These are phyloP conservation scores for Adansonia madagascariensis DNA, from an alignment of 441 rosid species.

Conservation along the genomic window DNA sequence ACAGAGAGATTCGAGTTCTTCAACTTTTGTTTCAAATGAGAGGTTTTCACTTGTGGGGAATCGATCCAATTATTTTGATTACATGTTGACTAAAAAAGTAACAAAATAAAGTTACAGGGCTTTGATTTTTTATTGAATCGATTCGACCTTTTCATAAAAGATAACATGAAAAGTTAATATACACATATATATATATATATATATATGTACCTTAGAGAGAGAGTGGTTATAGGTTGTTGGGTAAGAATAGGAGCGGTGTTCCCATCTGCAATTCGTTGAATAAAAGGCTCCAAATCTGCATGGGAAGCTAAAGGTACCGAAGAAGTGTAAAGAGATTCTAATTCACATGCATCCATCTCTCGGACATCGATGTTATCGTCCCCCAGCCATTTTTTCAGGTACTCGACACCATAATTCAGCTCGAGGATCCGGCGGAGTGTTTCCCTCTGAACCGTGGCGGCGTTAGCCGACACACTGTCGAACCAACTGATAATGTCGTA, in stretches of 20 bases:
- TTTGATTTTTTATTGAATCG: too few species aligned
- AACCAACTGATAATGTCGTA: constrained; percentile 68
- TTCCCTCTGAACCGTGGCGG: constrained; percentile 58
- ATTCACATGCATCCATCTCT: constrained; percentile 53
- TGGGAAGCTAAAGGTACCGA: constrained; percentile 79
- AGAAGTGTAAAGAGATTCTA: constrained; percentile 67
- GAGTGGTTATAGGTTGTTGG: constrained; percentile 61
- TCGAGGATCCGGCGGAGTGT: constrained; percentile 73
- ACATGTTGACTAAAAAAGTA: too few species aligned
- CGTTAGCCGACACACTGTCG: constrained; percentile 54
- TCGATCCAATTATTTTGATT: not conserved
- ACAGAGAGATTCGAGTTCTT: not conserved
- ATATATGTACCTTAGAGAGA: constrained; percentile 64
- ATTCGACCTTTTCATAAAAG: too few species aligned
- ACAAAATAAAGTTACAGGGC: too few species aligned
- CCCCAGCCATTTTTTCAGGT: constrained; percentile 60
- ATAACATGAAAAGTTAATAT: too few species aligned
- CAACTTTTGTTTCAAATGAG: not conserved
- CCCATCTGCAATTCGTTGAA: constrained; percentile 82
- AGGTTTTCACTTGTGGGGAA: not conserved
- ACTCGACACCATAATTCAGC: constrained; percentile 61
- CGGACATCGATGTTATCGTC: constrained; percentile 38
- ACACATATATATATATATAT: too few species aligned
- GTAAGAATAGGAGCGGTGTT: constrained; percentile 73
- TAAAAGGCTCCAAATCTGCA: constrained; percentile 79